Conservation (phyloP, 2,329 filamentous ascomycete genomes). For the Sordariomycetes sp. region DNA sequence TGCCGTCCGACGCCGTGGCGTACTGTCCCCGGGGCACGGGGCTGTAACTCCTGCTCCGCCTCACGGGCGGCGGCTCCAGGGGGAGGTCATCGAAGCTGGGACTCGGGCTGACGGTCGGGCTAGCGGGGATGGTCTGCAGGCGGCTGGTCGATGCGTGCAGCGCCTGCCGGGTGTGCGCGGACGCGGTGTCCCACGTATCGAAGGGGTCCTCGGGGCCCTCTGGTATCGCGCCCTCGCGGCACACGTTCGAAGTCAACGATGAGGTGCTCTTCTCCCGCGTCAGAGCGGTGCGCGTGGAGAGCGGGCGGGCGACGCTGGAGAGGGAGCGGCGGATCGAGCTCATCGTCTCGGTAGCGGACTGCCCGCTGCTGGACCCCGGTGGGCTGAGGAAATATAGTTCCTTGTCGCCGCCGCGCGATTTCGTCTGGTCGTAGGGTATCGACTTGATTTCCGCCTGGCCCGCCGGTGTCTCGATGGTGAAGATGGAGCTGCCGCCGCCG, state of each 20-base stretch:
- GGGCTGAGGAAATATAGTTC: constrained; percentile 19
- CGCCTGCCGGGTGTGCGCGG: constrained; percentile 44
- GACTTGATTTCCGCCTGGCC: constrained; percentile 30
- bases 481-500: constrained; percentile 14
- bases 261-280: constrained; percentile 25
- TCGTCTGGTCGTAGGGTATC: constrained; percentile 32
- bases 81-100: constrained; percentile 47
- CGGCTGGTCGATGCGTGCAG: constrained; percentile 30
- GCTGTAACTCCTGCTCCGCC: constrained; percentile 34
- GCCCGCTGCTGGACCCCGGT: constrained; percentile 28
- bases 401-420: constrained; percentile 15
- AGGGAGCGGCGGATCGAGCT: constrained; percentile 34
- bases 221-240: constrained; percentile 15
- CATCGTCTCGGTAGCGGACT: constrained; percentile 29
- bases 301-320: constrained; percentile 35
- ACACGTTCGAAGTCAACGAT: constrained; percentile 32
- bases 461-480: constrained; percentile 18
- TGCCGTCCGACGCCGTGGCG: background rate
- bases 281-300: constrained; percentile 41
- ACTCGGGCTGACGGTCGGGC: constrained; percentile 49
- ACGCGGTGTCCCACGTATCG: constrained; percentile 63
- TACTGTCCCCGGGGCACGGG: background rate
- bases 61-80: constrained; percentile 28
- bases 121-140: constrained; percentile 58
- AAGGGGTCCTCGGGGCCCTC: constrained; percentile 45